phyloP scores from a whole-genome alignment of 345 rosid genomes.

The Arabidopsis thaliana region TAIR10.1 NC_003070.9:26347001-26347500 shows the following conservation, averaged over 20 bases:
- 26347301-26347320: conserved; percentile 64
- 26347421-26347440: conserved; percentile 61
- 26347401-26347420: conserved; percentile 70
- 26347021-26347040: conserved; percentile 81
- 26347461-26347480: conserved; percentile 48
- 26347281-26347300: conserved; percentile 76
- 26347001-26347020: conserved; percentile 58
- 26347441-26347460: conserved; percentile 65
- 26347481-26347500: conserved; percentile 63
- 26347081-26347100: conserved; percentile 78
- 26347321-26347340: conserved; percentile 48
- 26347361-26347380: conserved; percentile 73
- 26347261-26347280: conserved; percentile 81
- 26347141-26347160: conserved; percentile 62
- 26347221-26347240: conserved; percentile 65
- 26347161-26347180: conserved; percentile 67
- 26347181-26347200: conserved; percentile 70
- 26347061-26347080: conserved; percentile 66
- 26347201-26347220: conserved; percentile 58
- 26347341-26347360: conserved; percentile 64
- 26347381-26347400: conserved; percentile 66
- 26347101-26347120: conserved; percentile 67
- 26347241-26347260: conserved; percentile 67
- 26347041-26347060: conserved; percentile 68
- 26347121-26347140: conserved; percentile 51